Percentiles rank a stretch among this genome's conserved stretches.
phyloP scores from a whole-genome alignment of 345 rosid genomes.

The Heritiera fomes region DNA sequence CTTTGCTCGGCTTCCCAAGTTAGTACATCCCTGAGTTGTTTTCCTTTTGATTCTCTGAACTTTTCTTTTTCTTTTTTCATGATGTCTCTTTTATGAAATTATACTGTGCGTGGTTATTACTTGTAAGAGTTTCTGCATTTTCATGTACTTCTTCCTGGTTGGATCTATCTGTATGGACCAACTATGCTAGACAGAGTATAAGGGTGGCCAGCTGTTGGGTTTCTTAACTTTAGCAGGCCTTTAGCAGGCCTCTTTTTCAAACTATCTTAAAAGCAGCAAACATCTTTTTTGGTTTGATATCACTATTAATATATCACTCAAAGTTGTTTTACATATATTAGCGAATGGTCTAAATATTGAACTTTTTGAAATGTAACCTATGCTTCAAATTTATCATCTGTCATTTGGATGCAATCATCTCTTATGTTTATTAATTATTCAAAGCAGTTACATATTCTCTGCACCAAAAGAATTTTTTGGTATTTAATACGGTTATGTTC shows the following conservation, averaged over 20 bases:
- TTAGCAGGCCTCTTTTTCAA: neutral
- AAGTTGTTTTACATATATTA: neutral
- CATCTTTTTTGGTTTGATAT: neutral
- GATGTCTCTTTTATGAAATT: conserved; percentile 1
- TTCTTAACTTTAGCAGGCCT: neutral
- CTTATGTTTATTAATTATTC: conserved; percentile 11
- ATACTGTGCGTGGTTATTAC: neutral
- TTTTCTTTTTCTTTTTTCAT: neutral
- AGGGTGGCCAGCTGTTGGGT: neutral
- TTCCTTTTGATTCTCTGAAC: conserved; percentile 7
- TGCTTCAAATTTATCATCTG: neutral
- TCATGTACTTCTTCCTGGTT: neutral
- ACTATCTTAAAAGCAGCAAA: neutral
- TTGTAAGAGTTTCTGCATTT: neutral
- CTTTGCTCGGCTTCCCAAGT: conserved; percentile 98
- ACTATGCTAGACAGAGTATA: neutral
- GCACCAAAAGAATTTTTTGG: neutral
- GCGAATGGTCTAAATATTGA: neutral
- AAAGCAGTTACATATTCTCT: neutral
- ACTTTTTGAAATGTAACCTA: conserved; percentile 5
- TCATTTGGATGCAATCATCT: conserved; percentile 22
- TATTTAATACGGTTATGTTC: neutral
- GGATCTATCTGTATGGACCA: neutral
- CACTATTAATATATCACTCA: neutral
- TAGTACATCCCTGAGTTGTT: conserved; percentile 37